Percentiles rank a stretch among this genome's conserved stretches.
These are phyloP conservation scores for Pinus taeda DNA, from an alignment of 75 land plant species.

Conservation along the genomic window DNA sequence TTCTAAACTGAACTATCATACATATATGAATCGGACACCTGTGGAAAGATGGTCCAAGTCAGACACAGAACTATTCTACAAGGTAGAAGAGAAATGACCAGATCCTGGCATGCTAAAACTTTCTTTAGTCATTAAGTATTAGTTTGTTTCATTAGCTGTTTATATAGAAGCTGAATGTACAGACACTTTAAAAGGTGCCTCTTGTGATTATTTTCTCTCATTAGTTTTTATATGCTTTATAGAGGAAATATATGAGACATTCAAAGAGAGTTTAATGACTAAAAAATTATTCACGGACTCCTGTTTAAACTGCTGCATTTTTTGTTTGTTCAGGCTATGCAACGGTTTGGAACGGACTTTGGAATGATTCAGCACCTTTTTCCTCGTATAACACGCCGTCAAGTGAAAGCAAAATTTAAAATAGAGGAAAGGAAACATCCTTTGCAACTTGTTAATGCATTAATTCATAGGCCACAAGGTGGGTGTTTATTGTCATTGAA, in stretches of 20 bases:
- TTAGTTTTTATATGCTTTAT: not conserved
- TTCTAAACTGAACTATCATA: slow-evolving; percentile 70
- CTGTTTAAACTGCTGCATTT: slow-evolving; percentile 1
- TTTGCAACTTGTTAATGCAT: slow-evolving; percentile 52
- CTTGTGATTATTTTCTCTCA: not conserved
- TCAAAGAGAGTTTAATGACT: not conserved
- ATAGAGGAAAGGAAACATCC: slow-evolving; percentile 73
- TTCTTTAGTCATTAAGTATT: too few relatives aligned
- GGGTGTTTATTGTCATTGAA: not conserved
- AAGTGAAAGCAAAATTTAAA: slow-evolving; percentile 74
- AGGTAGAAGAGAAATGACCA: slow-evolving; percentile 40
- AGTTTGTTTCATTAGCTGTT: not conserved
- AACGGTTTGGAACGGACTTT: slow-evolving; percentile 90
- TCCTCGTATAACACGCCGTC: slow-evolving; percentile 70
- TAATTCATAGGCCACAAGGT: slow-evolving; percentile 43
- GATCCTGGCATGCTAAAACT: not conserved
- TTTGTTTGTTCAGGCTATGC: slow-evolving; percentile 47
- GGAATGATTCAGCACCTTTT: slow-evolving; percentile 78
- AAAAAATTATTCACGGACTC: not conserved
- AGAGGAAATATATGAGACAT: slow-evolving; percentile 11
- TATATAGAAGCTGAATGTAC: not conserved
- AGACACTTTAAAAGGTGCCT: not conserved
- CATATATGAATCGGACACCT: slow-evolving; percentile 57
- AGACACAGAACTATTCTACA: slow-evolving; percentile 84
- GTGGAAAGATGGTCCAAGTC: slow-evolving; percentile 58